Conservation (phyloP, 805 yeast genomes). For the Nakazawaea holstii region DNA sequence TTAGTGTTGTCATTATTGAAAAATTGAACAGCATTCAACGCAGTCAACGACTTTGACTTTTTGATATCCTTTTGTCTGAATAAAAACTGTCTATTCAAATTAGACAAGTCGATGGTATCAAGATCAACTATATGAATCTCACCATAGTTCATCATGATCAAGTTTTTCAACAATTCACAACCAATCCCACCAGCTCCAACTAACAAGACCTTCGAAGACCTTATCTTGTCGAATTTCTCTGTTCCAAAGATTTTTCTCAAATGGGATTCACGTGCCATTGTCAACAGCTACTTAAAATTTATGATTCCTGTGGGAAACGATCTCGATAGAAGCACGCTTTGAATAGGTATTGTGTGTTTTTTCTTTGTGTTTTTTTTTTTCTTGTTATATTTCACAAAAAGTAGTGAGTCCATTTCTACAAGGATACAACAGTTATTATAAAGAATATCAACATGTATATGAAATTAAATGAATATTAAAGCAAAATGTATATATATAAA, state of each 20-base stretch:
- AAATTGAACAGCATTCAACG: conserved; percentile 70
- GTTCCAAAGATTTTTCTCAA: conserved; percentile 40
- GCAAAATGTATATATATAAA: background rate
- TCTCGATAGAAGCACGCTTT: background rate
- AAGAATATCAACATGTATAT: background rate
- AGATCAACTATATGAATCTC: conserved; percentile 90
- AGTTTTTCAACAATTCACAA: conserved; percentile 80
- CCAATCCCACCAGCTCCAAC: conserved; percentile 99
- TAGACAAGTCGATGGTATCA: conserved; percentile 90
- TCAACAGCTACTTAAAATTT: background rate
- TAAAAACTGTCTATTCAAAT: conserved; percentile 87
- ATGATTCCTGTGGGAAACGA: background rate
- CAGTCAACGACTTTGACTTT: conserved; percentile 80
- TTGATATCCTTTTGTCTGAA: conserved; percentile 89
- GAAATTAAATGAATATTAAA: background rate
- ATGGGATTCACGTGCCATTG: conserved; percentile 30
- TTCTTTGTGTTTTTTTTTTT: too few species aligned
- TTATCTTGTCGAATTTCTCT: conserved; percentile 24
- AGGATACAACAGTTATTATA: too few species aligned
- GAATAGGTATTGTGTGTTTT: too few species aligned
- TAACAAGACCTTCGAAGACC: conserved; percentile 56
- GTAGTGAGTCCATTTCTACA: too few species aligned
- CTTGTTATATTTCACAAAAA: too few species aligned
- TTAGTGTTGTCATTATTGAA: conserved; percentile 65
- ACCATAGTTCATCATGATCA: conserved; percentile 74